Conservation (phyloP, 352 stramenopile species). For the Pythium aphanidermatum region DNA sequence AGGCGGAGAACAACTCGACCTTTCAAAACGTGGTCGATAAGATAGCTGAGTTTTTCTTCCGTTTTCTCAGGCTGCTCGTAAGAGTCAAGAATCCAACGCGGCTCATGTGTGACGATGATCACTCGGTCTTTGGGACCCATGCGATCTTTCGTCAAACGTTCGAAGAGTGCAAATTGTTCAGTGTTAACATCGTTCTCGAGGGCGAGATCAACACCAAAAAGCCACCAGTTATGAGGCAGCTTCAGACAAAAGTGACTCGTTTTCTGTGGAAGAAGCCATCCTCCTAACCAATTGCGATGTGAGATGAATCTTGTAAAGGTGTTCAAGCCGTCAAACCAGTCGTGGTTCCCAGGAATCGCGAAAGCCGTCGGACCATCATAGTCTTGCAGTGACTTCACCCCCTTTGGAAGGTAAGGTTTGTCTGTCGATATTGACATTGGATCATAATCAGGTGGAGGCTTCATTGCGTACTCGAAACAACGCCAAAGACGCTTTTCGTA, state of each 20-base stretch:
- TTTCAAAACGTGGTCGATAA: slow-evolving; percentile 71
- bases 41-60: slow-evolving; percentile 71
- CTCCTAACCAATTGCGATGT: slow-evolving; percentile 88
- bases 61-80: slow-evolving; percentile 73
- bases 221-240: slow-evolving; percentile 89
- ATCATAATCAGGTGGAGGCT: slow-evolving; percentile 78
- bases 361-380: slow-evolving; percentile 73
- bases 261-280: slow-evolving; percentile 89
- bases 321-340: slow-evolving; percentile 93
- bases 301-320: slow-evolving; percentile 91
- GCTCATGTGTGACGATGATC: slow-evolving; percentile 91
- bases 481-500: slow-evolving; percentile 90
- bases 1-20: slow-evolving; percentile 71
- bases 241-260: slow-evolving; percentile 91
- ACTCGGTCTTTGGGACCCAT: slow-evolving; percentile 81
- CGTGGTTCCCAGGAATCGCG: slow-evolving; percentile 89
- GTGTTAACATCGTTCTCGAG: slow-evolving; percentile 92
- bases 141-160: slow-evolving; percentile 65
- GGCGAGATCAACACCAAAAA: slow-evolving; percentile 88
- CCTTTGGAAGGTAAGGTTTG: slow-evolving; percentile 57
- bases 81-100: slow-evolving; percentile 87
- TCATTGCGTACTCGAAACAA: slow-evolving; percentile 93
- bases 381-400: slow-evolving; percentile 38
- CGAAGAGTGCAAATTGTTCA: slow-evolving; percentile 91
- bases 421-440: slow-evolving; percentile 84